Percentiles rank a stretch among this genome's conserved stretches.
Conservation (phyloP, 345 rosid genomes). For the Linum lewisii region DNA sequence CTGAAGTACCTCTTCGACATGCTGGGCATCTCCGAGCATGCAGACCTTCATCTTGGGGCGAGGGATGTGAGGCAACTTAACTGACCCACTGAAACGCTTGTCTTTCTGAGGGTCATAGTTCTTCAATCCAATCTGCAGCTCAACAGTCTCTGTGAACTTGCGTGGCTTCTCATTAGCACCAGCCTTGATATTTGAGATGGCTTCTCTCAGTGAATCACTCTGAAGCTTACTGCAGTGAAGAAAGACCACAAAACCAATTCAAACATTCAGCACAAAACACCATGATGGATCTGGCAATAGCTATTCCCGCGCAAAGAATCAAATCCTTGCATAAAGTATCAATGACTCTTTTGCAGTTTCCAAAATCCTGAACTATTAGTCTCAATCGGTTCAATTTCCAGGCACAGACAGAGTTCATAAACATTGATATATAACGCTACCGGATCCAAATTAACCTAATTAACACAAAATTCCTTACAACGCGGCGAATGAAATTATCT, state of each 20-base stretch:
- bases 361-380: too few relatives aligned
- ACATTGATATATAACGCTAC: too few relatives aligned
- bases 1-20: slow-evolving; percentile 10
- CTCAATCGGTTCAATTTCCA: too few relatives aligned
- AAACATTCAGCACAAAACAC: background rate
- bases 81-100: slow-evolving; percentile 12
- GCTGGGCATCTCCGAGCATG: slow-evolving; percentile 11
- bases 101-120: slow-evolving; percentile 10
- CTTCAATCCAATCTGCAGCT: slow-evolving; percentile 8
- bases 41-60: slow-evolving; percentile 13
- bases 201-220: slow-evolving; percentile 5
- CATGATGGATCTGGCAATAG: background rate
- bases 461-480: too few relatives aligned
- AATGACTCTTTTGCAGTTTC: too few relatives aligned
- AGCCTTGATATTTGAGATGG: background rate
- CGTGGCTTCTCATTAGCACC: background rate
- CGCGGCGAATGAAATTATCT: too few relatives aligned
- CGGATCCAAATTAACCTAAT: too few relatives aligned
- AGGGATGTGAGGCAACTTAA: slow-evolving; percentile 11
- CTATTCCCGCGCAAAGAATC: too few relatives aligned
- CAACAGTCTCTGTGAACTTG: slow-evolving; percentile 7
- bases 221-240: slow-evolving; percentile 5
- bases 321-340: too few relatives aligned
- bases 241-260: background rate
- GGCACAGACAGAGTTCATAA: too few relatives aligned